Conservation (phyloP, 169 alveolate species). For the Plasmodium adleri region DNA sequence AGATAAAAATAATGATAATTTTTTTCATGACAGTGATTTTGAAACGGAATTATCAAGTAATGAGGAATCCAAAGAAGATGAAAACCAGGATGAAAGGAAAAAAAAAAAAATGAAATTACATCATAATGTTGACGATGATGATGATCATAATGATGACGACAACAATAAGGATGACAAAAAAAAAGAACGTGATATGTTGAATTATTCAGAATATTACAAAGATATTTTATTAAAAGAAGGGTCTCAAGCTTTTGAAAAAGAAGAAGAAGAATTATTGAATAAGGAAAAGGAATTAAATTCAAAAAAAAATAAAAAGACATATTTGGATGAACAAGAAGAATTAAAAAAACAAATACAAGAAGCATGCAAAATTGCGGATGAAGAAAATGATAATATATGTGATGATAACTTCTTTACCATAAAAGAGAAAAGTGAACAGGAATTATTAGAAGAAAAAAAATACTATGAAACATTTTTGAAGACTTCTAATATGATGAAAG, state of each 20-base stretch:
- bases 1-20: constrained; percentile 19
- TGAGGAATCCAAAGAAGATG: constrained; percentile 2
- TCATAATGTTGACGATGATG: not conserved
- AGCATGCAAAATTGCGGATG: constrained; percentile 79
- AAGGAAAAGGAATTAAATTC: constrained; percentile 27
- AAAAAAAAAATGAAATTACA: not conserved
- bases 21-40: constrained; percentile 76
- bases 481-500: constrained; percentile 33
- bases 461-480: constrained; percentile 53
- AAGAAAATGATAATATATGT: constrained; percentile 33
- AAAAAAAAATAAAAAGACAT: constrained; percentile 30
- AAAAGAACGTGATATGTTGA: constrained; percentile 1
- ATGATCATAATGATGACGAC: not conserved
- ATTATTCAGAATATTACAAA: constrained; percentile 80
- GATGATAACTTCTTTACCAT: constrained; percentile 77
- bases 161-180: not conserved
- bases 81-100: not conserved
- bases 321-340: constrained; percentile 81
- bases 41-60: constrained; percentile 48
- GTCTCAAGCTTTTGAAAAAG: constrained; percentile 80
- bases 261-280: constrained; percentile 63
- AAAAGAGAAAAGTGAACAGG: constrained; percentile 75
- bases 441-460: constrained; percentile 36
- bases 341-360: constrained; percentile 80
- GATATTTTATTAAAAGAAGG: constrained; percentile 84